Percentiles rank a stretch among this genome's conserved stretches.
phyloP scores from a whole-genome alignment of 2,329 filamentous ascomycete genomes.

The Talaromyces rugulosus region DNA sequence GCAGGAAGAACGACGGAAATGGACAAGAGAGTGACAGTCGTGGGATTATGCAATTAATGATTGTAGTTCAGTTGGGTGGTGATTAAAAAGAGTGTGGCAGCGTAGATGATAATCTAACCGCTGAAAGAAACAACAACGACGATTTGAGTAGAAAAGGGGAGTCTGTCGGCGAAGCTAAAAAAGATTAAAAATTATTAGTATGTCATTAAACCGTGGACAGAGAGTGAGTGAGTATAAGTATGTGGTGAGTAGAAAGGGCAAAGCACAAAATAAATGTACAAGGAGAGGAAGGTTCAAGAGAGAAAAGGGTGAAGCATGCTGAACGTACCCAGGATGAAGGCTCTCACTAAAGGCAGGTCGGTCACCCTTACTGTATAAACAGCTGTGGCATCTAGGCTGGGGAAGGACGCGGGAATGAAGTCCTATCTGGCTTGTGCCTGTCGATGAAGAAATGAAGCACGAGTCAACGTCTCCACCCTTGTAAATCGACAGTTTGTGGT shows the following conservation, averaged over 20 bases:
- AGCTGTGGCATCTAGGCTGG: slow-evolving; percentile 43
- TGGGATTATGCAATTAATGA: slow-evolving; percentile 47
- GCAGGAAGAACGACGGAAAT: slow-evolving; percentile 34
- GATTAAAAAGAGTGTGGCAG: slow-evolving; percentile 45
- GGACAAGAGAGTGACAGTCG: slow-evolving; percentile 50
- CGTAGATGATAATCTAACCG: slow-evolving; percentile 38
- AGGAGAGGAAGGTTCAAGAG: slow-evolving; percentile 14
- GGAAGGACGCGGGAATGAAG: slow-evolving; percentile 37
- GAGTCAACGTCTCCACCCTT: slow-evolving; percentile 46
- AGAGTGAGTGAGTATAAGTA: slow-evolving; percentile 14
- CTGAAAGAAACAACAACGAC: slow-evolving; percentile 22
- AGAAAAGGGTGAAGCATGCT: slow-evolving; percentile 6
- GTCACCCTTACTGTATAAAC: slow-evolving; percentile 41
- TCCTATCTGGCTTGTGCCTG: slow-evolving; percentile 32
- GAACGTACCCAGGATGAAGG: slow-evolving; percentile 39
- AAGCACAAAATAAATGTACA: slow-evolving; percentile 3
- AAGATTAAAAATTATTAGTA: slow-evolving; percentile 25
- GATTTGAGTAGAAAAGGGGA: slow-evolving; percentile 17
- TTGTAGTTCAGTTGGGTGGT: slow-evolving; percentile 53
- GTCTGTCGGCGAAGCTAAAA: slow-evolving; percentile 30
- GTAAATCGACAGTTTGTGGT: slow-evolving; percentile 28
- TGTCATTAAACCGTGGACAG: not conserved
- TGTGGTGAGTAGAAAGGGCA: slow-evolving; percentile 12
- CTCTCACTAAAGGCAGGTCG: slow-evolving; percentile 37
- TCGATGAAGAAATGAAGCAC: slow-evolving; percentile 39